Conservation (phyloP, 1,284 basidiomycete species). For the Coriolopsis trogii region DNA sequence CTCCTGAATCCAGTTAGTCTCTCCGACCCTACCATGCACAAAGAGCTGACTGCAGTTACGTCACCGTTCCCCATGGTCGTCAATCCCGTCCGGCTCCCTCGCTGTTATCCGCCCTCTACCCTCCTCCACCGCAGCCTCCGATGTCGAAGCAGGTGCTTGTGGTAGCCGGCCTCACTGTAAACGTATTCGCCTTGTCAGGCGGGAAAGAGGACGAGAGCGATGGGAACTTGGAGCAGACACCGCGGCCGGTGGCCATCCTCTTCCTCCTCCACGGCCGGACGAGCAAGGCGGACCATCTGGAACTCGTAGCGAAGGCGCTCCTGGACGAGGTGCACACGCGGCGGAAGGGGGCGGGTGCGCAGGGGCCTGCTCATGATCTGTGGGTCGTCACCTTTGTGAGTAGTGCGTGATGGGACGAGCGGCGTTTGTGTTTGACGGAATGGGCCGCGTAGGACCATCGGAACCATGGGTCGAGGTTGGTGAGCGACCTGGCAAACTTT, state of each 20-base stretch:
- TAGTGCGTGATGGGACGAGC: background rate
- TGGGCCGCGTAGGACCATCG: conserved; percentile 65
- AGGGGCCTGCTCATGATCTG: conserved; percentile 41
- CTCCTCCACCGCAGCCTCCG: conserved; percentile 1
- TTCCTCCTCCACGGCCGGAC: conserved; percentile 67
- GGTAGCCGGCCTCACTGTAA: conserved; percentile 48
- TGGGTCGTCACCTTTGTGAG: conserved; percentile 56
- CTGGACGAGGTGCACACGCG: conserved; percentile 30
- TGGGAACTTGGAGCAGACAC: background rate
- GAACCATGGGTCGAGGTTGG: conserved; percentile 69
- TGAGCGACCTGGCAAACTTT: conserved; percentile 54
- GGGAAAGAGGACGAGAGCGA: background rate
- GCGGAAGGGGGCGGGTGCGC: conserved; percentile 24
- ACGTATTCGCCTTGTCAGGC: conserved; percentile 22
- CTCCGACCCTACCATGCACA: too few relatives aligned
- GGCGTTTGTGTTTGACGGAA: too few relatives aligned
- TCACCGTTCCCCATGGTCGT: too few relatives aligned
- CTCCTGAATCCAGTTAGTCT: background rate
- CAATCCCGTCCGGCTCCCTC: background rate
- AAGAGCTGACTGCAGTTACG: too few relatives aligned
- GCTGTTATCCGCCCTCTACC: background rate
- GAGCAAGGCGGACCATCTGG: conserved; percentile 30
- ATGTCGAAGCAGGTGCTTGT: conserved; percentile 35
- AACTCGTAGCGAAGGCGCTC: conserved; percentile 34
- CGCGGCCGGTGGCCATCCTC: conserved; percentile 47